Percentiles rank a stretch among this genome's conserved stretches.
These are phyloP conservation scores for Hondaea fermentalgiana DNA, from an alignment of 108 stramenopile genomes.

Conservation along the genomic window DNA sequence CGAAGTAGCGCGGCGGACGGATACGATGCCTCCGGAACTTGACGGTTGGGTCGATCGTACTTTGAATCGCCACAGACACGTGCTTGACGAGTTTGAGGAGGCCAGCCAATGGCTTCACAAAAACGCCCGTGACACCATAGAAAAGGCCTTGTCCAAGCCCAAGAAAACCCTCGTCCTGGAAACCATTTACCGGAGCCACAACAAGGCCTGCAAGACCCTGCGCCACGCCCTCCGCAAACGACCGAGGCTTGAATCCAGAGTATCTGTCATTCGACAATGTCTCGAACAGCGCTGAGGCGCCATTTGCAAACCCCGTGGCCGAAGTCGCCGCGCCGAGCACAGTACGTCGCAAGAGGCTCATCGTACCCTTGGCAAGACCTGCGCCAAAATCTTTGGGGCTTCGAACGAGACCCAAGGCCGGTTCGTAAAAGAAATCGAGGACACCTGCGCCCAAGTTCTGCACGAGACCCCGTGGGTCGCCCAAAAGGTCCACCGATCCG, in stretches of 20 bases:
- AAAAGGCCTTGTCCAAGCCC: background rate
- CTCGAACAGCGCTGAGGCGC: background rate
- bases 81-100: background rate
- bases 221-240: background rate
- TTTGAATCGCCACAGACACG: background rate
- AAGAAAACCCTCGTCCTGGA: background rate
- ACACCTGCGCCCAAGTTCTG: slow-evolving; percentile 1
- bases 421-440: slow-evolving; percentile 12
- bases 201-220: background rate
- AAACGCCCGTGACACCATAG: background rate
- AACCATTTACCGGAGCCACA: background rate
- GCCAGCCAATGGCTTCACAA: background rate
- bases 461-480: slow-evolving; percentile 2
- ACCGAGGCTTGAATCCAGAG: background rate
- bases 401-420: background rate
- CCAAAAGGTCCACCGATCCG: background rate
- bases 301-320: background rate
- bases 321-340: background rate
- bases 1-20: background rate
- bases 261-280: background rate
- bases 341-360: background rate
- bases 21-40: background rate
- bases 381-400: slow-evolving; percentile 15
- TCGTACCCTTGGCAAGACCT: background rate
- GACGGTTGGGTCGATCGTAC: background rate